These are phyloP conservation scores for Pelargonium fulgidum DNA, from an alignment of 441 rosid species.

Conservation along the genomic window DNA sequence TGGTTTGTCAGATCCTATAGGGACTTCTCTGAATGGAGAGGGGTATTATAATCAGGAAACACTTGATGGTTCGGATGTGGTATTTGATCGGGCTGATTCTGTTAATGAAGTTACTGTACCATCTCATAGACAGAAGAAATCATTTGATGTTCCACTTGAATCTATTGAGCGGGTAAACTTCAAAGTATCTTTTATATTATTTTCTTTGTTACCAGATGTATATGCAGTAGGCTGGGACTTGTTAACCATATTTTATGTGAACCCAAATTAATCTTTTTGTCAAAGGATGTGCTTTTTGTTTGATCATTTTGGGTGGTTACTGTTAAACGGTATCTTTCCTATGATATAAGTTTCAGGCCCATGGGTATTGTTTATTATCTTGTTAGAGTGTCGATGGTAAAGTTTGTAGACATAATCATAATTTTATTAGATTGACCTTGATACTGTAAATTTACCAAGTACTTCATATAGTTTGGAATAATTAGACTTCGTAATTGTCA, in stretches of 20 bases:
- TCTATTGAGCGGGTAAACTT: constrained; percentile 58
- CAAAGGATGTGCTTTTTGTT: too few relatives aligned
- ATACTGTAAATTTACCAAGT: not conserved
- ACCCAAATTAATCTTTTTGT: too few relatives aligned
- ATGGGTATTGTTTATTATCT: not conserved
- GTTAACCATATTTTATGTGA: too few relatives aligned
- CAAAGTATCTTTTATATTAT: not conserved
- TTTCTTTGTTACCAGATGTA: not conserved
- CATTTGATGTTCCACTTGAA: constrained; percentile 49
- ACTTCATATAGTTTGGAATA: too few relatives aligned
- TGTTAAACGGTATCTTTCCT: not conserved
- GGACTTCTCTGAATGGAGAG: constrained; percentile 31
- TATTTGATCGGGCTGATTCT: constrained; percentile 25
- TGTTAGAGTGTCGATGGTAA: not conserved
- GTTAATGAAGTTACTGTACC: constrained; percentile 25
- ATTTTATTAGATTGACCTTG: not conserved
- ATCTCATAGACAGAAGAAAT: constrained; percentile 27
- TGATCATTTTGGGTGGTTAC: not conserved
- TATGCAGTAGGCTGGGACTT: too few relatives aligned
- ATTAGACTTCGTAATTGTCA: too few relatives aligned
- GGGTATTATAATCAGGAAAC: constrained; percentile 29
- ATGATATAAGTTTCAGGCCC: not conserved
- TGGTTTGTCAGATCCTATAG: constrained; percentile 43
- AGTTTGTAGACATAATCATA: not conserved
- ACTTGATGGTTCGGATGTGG: constrained; percentile 23